phyloP scores from a whole-genome alignment of 2,329 filamentous ascomycete genomes.

The Hypoxylon sp. region DNA sequence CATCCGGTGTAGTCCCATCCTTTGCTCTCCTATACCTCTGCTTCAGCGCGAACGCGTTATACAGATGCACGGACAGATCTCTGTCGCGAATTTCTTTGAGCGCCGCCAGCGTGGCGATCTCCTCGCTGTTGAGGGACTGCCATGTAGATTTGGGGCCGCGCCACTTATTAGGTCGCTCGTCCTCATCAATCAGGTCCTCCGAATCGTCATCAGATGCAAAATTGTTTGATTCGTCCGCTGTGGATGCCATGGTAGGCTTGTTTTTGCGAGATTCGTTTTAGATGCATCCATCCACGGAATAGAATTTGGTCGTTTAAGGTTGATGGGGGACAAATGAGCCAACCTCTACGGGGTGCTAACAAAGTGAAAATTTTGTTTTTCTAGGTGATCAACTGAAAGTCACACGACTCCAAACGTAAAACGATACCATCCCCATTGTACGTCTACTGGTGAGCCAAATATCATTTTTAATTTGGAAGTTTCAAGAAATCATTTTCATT shows the following conservation, averaged over 20 bases:
- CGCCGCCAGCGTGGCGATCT: constrained; percentile 72
- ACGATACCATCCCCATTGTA: constrained; percentile 19
- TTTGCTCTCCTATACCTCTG: constrained; percentile 51
- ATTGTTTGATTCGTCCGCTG: constrained; percentile 40
- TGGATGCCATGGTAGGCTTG: constrained; percentile 36
- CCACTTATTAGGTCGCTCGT: constrained; percentile 77
- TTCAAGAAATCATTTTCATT: constrained; percentile 15
- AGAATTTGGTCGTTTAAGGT: not conserved
- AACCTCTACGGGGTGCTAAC: not conserved
- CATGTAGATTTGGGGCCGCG: constrained; percentile 76
- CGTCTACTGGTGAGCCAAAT: not conserved
- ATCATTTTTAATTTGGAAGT: constrained; percentile 4
- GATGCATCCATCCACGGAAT: not conserved
- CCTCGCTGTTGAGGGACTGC: constrained; percentile 70
- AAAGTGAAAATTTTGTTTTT: constrained; percentile 9
- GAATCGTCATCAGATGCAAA: constrained; percentile 53
- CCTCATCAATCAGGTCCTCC: constrained; percentile 53
- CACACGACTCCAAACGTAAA: constrained; percentile 6
- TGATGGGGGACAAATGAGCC: constrained; percentile 9
- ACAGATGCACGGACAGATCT: constrained; percentile 82
- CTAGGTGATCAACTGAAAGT: not conserved
- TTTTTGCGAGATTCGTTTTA: not conserved
- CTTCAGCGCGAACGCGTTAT: constrained; percentile 80
- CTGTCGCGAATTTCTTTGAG: constrained; percentile 72
- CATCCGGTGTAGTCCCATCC: constrained; percentile 7